Base-by-base conservation (phyloP, 2,329 filamentous ascomycete genomes). In the Hymenoscyphus fructigenus region DNA sequence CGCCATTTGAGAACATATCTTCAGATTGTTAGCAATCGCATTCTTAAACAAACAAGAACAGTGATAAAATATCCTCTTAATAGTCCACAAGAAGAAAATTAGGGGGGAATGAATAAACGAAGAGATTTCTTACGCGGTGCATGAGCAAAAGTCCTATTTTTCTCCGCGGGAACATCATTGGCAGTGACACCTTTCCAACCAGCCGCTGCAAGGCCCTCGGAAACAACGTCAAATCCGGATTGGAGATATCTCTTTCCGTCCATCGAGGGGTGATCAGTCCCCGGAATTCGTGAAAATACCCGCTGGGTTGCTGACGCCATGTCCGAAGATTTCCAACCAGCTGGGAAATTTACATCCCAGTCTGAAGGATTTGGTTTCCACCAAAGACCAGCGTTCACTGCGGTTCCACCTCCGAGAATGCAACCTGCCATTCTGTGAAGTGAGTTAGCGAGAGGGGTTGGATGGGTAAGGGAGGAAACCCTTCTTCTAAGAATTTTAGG, bases 341-440 rank as follows among this genome's bases (percentile, higher is more conserved):
- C 68, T 0, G 90, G 90, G 79, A 91, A 93, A 75, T 90, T 89
- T 73, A 84, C 82, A 74, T 92, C 87, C 80, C 89, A 92, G 73
- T 92, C 90, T 6, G 78, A 75, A 5, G 84, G 80, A 66, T 87
- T 84, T 0, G 90, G 84, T 74, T 85, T 87, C 82, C 86, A 89
- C 84, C 87, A 91, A 38, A 91, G 80, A 57, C 86, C 88, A 60
- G 88, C 85, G 69, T 91, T 91, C 71, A 91, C 68, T 10, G 74
- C 74, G 7, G 74, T 75, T 47, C 73, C 72, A 63, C 89, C 89
- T 58, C 89, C 89, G 2, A 91, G 82, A 47, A 91, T 81, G 66
- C 89, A 91, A 15, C 88, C 89, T 10, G 87, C 87, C 86, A 91
- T 90, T 72, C 50, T 59, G 23, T 41, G 10, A 44, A 59, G n/a